These are phyloP conservation scores for Trichoderma sp. DNA, from an alignment of 2,329 filamentous ascomycete genomes.

Conservation along the genomic window DNA sequence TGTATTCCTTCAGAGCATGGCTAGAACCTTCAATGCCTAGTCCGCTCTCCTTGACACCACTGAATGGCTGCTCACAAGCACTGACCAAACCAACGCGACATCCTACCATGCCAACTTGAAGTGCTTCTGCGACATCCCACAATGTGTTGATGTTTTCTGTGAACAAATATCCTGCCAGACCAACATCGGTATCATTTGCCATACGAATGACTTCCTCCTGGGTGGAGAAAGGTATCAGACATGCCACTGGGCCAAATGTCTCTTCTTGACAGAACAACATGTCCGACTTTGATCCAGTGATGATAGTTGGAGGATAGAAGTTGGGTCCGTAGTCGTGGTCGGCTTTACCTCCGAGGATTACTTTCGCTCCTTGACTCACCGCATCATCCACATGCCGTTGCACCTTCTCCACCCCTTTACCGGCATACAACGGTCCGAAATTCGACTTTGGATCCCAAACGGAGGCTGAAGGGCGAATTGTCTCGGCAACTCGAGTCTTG, in stretches of 20 bases:
- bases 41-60: constrained; percentile 1
- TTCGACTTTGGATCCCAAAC: constrained; percentile 57
- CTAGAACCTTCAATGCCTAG: neutral
- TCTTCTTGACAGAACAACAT: constrained; percentile 71
- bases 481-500: neutral
- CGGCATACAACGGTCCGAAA: constrained; percentile 66
- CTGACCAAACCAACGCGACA: constrained; percentile 56
- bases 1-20: neutral
- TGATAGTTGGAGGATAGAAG: constrained; percentile 72
- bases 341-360: constrained; percentile 58
- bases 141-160: constrained; percentile 46
- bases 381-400: constrained; percentile 66
- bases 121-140: constrained; percentile 47
- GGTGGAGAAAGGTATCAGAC: constrained; percentile 68
- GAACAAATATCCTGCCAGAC: constrained; percentile 76
- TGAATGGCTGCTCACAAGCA: constrained; percentile 11
- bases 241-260: constrained; percentile 75
- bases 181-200: constrained; percentile 69
- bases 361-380: constrained; percentile 59
- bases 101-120: constrained; percentile 68
- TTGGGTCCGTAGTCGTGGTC: constrained; percentile 41
- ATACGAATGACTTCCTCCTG: constrained; percentile 70
- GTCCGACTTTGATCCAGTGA: constrained; percentile 60
- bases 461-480: constrained; percentile 65
- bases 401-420: constrained; percentile 56